A percentile compares a stretch with the other conserved stretches of the same genome.
Conservation (phyloP, 202 grass and related monocot genomes). For the Hordeum pubiflorum region DNA sequence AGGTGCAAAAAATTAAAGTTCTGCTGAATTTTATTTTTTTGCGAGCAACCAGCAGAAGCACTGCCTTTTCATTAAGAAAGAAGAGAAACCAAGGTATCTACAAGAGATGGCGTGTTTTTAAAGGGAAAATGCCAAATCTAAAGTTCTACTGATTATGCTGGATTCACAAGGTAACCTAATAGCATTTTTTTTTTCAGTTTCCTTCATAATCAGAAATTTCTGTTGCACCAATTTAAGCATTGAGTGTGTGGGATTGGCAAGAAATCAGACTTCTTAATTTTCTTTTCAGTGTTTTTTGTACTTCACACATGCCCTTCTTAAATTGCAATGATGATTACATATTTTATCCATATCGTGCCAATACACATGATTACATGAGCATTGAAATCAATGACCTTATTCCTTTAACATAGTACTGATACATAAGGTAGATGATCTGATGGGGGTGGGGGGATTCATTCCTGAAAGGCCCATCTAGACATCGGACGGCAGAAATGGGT, state of each 20-base stretch:
- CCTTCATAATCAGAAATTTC: not conserved
- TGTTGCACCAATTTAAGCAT: not conserved
- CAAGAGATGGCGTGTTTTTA: no score
- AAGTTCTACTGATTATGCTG: not conserved
- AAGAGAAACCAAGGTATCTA: no score
- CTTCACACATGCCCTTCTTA: not conserved
- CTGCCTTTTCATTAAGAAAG: no score
- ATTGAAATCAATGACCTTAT: conserved; percentile 11
- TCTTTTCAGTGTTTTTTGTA: not conserved
- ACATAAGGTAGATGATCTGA: not conserved
- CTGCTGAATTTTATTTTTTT: not conserved
- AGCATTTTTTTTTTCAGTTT: not conserved
- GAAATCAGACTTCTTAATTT: not conserved
- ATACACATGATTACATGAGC: not conserved
- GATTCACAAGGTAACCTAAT: not conserved
- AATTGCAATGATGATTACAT: not conserved
- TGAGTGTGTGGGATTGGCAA: not conserved
- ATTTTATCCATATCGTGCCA: not conserved
- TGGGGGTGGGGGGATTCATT: not conserved
- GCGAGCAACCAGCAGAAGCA: no score
- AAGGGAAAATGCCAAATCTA: no score
- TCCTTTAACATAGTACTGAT: conserved; percentile 4
- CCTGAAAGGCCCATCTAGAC: not conserved
- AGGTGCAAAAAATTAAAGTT: not conserved
- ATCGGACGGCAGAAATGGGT: conserved; percentile 55